Percentiles rank a stretch among this genome's conserved stretches.
These are phyloP conservation scores for Colletotrichum echinochloae DNA, from an alignment of 2,329 filamentous ascomycete species.

Conservation along the genomic window DNA sequence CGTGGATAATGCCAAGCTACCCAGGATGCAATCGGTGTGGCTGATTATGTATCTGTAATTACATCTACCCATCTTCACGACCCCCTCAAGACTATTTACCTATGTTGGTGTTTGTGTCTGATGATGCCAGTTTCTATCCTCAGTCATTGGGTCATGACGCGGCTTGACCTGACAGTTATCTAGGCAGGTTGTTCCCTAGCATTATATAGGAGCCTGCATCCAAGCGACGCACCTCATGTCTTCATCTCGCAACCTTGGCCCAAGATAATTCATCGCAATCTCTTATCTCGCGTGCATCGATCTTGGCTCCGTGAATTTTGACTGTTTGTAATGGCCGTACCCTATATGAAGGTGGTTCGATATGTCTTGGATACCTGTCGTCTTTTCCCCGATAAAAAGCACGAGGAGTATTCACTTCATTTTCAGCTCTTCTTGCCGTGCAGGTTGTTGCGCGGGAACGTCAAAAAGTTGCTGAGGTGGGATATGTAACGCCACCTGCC, in stretches of 20 bases:
- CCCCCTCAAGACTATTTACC: neutral
- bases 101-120: neutral
- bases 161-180: neutral
- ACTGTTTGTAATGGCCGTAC: too few relatives aligned
- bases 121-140: neutral
- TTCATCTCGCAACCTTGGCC: neutral
- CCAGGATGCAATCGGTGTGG: neutral
- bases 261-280: neutral
- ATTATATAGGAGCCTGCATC: neutral
- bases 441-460: neutral
- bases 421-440: slow-evolving; percentile 22
- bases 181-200: neutral
- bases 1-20: neutral
- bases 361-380: neutral
- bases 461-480: slow-evolving; percentile 17
- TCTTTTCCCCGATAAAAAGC: too few relatives aligned
- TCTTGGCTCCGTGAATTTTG: neutral
- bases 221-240: neutral
- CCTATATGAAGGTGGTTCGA: neutral
- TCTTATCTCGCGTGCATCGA: neutral
- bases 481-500: neutral
- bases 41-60: neutral
- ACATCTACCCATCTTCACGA: neutral
- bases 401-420: neutral
- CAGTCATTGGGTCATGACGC: neutral